A percentile compares a stretch with the other conserved stretches of the same genome.
phyloP scores from a whole-genome alignment of 768 basidiomycete species.

The Tricholoma sp. region DNA sequence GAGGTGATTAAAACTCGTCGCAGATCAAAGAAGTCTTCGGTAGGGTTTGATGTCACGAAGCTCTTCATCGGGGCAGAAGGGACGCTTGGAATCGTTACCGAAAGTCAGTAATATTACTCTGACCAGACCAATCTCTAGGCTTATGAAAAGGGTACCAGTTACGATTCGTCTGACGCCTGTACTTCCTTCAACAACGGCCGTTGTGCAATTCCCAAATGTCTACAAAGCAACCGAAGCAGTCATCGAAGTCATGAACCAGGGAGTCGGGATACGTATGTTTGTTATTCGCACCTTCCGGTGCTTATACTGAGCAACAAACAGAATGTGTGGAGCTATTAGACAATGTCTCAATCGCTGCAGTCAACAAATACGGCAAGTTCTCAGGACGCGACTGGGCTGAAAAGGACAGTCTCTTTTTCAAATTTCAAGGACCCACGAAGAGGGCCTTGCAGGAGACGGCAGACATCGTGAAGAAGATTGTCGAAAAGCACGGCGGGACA shows the following conservation, averaged over 20 bases:
- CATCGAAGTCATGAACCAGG: slow-evolving; percentile 63
- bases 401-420: slow-evolving; percentile 77
- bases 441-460: slow-evolving; percentile 59
- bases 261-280: slow-evolving; percentile 70
- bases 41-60: slow-evolving; percentile 83
- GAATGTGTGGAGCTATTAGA: slow-evolving; percentile 88
- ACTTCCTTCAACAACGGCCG: slow-evolving; percentile 77
- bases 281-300: not conserved
- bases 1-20: slow-evolving; percentile 87
- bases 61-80: slow-evolving; percentile 80
- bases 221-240: slow-evolving; percentile 71
- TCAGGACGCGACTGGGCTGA: slow-evolving; percentile 54
- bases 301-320: slow-evolving; percentile 13
- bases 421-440: slow-evolving; percentile 71
- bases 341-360: slow-evolving; percentile 57
- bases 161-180: slow-evolving; percentile 80
- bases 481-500: slow-evolving; percentile 60
- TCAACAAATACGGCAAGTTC: slow-evolving; percentile 45
- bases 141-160: slow-evolving; percentile 32
- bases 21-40: slow-evolving; percentile 76
- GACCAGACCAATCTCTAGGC: not conserved
- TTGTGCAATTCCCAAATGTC: slow-evolving; percentile 77
- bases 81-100: slow-evolving; percentile 85
- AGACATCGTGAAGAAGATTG: slow-evolving; percentile 49
- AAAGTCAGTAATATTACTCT: slow-evolving; percentile 39